Base-by-base conservation (phyloP, 139 green algal genomes). In the Prasinococcaceae sp. region DNA sequence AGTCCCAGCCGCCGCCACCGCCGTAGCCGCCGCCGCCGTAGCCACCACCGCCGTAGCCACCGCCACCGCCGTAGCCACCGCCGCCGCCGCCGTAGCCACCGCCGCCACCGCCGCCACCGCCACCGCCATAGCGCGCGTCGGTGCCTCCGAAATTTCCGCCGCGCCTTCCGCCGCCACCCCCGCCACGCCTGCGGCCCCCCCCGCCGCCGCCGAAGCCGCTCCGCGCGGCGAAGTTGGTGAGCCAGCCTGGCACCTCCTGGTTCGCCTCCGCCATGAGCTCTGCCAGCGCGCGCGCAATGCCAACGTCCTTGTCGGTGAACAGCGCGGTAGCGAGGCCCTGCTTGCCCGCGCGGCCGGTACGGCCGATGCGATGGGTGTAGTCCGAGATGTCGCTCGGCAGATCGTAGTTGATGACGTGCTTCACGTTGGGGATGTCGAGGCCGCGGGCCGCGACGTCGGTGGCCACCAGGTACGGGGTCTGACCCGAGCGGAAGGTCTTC, bases 401-500 rank as follows among this genome's bases (percentile, higher is more conserved):
- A 55, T 88, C 80, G 55, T 78, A 87, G 72, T 88, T 89, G 69
- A 89, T 80, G 44, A 92, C 80, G 54, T 92, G 81, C 30, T 76
- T 81, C 27, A 92, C 81, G 59, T 90, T 72, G 3, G 81, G 79
- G 47, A 92, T 92, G 59, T 92, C 81, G 20, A 98, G 76, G 1
- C 90, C 90, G 32, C 90, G 80, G 0, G 90, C 88, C 1, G 90
- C 90, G n/a, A 98, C 90, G 60, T 98, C 90, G 2, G 90, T 96
- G 30, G 90, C 90, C 9, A 75, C 67, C n/a, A 75, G 49, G 36
- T 68, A 58, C 16, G 61, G 67, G 6, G 61, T 72, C 23, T 63
- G 26, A 43, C 88, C 90, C 6, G 68, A 75, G 28, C 84, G 77
- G 83, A 97, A 97, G n/a, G 56, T 66, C 30, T 60, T 42, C 39